Conservation (phyloP, 352 stramenopile genomes). For the Phytophthora syringae region DNA sequence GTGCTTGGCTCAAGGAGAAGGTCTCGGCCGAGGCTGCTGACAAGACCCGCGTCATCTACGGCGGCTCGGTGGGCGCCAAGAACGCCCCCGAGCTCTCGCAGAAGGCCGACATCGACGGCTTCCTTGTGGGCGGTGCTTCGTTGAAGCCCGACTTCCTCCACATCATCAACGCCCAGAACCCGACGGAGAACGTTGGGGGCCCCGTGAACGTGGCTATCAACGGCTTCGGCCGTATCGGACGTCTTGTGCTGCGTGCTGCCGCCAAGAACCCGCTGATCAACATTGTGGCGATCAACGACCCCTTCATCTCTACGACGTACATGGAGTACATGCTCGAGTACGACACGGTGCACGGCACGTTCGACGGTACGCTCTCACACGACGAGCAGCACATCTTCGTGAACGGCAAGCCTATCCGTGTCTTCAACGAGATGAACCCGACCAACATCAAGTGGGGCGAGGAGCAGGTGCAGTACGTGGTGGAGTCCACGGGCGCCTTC, state of each 20-base stretch:
- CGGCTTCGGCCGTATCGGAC: constrained; percentile 98
- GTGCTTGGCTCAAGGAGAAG: constrained; percentile 93
- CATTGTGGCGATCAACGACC: constrained; percentile 95
- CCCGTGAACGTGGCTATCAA: constrained; percentile 98
- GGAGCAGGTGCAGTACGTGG: constrained; percentile 94
- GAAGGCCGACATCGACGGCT: constrained; percentile 98
- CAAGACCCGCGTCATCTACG: constrained; percentile 97
- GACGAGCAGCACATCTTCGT: constrained; percentile 91
- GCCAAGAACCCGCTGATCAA: constrained; percentile 89
- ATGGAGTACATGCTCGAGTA: constrained; percentile 96
- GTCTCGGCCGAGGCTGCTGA: constrained; percentile 92
- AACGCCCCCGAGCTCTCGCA: constrained; percentile 95
- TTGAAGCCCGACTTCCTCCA: constrained; percentile 97
- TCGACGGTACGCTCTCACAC: constrained; percentile 86
- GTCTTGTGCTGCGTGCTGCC: constrained; percentile 95
- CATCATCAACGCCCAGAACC: constrained; percentile 95
- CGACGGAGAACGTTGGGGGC: constrained; percentile 55
- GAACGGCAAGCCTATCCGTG: constrained; percentile 93
- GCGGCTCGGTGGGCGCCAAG: constrained; percentile 93
- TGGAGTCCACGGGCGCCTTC: constrained; percentile 88
- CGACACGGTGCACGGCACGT: constrained; percentile 94
- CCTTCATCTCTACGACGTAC: constrained; percentile 96
- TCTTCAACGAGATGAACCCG: constrained; percentile 96
- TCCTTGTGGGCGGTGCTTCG: constrained; percentile 97
- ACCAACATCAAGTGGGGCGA: constrained; percentile 93